These are phyloP conservation scores for Rhodotorula sp. DNA, from an alignment of 1,284 basidiomycete genomes.

Conservation along the genomic window DNA sequence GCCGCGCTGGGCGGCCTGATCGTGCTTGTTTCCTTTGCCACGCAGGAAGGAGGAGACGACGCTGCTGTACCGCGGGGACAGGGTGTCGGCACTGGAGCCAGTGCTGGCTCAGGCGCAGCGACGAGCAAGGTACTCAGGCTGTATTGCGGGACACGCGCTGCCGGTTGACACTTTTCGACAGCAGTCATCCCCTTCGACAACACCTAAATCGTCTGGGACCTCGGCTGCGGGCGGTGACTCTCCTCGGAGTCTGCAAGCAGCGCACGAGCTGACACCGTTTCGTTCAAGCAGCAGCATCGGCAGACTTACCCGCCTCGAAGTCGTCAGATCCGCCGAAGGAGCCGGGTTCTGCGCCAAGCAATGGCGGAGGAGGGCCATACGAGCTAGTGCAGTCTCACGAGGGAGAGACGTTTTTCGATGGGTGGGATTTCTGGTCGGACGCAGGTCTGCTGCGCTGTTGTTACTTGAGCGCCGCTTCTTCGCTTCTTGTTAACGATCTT, in stretches of 20 bases:
- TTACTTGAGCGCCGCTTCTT: too few species aligned
- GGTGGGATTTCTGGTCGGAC: slow-evolving; percentile 10
- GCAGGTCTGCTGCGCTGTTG: neutral
- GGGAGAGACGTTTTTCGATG: slow-evolving; percentile 27
- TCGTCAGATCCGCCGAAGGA: neutral
- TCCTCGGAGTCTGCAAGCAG: too few species aligned
- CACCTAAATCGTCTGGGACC: neutral
- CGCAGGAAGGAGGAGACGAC: neutral
- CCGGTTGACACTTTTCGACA: neutral
- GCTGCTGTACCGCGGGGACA: too few species aligned
- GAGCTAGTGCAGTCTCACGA: slow-evolving; percentile 7
- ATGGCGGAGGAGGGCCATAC: slow-evolving; percentile 15
- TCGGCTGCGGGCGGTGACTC: neutral
- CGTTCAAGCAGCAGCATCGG: too few species aligned
- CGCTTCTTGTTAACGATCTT: neutral
- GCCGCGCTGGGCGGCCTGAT: neutral
- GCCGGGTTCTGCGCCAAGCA: too few species aligned
- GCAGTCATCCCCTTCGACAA: neutral
- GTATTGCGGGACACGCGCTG: neutral
- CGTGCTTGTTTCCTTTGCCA: neutral
- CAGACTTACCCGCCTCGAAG: too few species aligned
- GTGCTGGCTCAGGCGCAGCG: neutral
- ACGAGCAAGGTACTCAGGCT: too few species aligned
- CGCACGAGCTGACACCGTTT: too few species aligned
- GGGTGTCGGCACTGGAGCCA: neutral